These are phyloP conservation scores for Glebionis coronaria DNA, from an alignment of 129 eudicot species.

Conservation along the genomic window DNA sequence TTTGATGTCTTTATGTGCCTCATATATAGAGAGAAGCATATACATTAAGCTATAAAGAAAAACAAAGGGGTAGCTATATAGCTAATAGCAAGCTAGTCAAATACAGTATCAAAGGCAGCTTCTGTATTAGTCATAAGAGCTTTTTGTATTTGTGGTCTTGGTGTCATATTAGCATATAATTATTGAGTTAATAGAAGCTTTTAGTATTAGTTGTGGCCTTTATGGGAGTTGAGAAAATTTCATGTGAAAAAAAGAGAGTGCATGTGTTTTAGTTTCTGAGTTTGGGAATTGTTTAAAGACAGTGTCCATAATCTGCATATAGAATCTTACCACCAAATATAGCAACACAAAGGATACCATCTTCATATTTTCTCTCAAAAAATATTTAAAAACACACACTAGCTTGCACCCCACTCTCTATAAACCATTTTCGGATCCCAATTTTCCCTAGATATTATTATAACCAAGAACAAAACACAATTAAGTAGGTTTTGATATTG, in stretches of 20 bases:
- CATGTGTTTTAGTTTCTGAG: slow-evolving; percentile 44
- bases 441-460: slow-evolving; percentile 22
- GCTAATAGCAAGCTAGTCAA: slow-evolving; percentile 11
- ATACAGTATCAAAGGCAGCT: slow-evolving; percentile 4
- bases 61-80: slow-evolving; percentile 9
- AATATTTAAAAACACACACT: slow-evolving; percentile 2
- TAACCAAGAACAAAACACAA: slow-evolving; percentile 24
- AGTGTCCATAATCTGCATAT: slow-evolving; percentile 42
- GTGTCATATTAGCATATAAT: too few species aligned
- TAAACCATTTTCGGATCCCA: slow-evolving; percentile 15
- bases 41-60: slow-evolving; percentile 13
- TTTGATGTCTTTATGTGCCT: slow-evolving; percentile 25
- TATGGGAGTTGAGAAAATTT: not conserved
- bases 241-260: slow-evolving; percentile 8
- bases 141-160: too few species aligned
- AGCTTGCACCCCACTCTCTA: slow-evolving; percentile 14
- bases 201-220: too few species aligned
- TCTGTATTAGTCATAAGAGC: too few species aligned
- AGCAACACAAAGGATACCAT: slow-evolving; percentile 54
- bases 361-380: slow-evolving; percentile 15
- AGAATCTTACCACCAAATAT: slow-evolving; percentile 53
- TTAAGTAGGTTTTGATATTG: slow-evolving; percentile 31
- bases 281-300: slow-evolving; percentile 47
- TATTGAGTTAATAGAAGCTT: too few species aligned
- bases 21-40: slow-evolving; percentile 10